Evolutionary conservation across 768 basidiomycete species (phyloP).

Genomic region (Auriscalpium microsporum): DNA sequence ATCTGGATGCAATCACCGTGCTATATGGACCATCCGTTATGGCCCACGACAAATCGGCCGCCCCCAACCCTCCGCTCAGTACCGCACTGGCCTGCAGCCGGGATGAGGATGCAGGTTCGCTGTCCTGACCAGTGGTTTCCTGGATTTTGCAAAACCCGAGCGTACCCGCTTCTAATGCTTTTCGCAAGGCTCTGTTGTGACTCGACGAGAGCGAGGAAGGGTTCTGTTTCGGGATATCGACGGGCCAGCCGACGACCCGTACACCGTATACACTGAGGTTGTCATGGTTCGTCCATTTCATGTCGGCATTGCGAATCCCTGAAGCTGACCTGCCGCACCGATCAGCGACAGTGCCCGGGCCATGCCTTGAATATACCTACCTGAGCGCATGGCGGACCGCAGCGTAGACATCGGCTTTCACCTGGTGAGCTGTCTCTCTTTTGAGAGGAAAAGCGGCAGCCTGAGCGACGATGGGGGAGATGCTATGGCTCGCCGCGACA

Average conservation of each 20-base stretch:
- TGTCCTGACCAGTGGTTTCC: background rate
- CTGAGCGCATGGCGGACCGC: constrained; percentile 9
- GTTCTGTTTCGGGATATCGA: constrained; percentile 47
- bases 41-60: constrained; percentile 12
- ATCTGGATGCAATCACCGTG: no score
- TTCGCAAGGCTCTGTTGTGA: constrained; percentile 48
- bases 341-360: constrained; percentile 3
- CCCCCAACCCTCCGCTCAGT: background rate
- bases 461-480: background rate
- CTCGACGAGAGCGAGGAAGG: constrained; percentile 47
- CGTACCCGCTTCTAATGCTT: constrained; percentile 38
- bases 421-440: constrained; percentile 8
- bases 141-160: constrained; percentile 31
- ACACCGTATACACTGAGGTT: constrained; percentile 50
- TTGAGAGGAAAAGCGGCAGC: no score
- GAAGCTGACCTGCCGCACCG: constrained; percentile 36
- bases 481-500: background rate
- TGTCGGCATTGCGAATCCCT: constrained; percentile 57
- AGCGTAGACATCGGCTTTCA: constrained; percentile 16
- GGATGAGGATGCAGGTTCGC: background rate
- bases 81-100: background rate
- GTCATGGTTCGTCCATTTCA: constrained; percentile 69
- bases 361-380: constrained; percentile 1
- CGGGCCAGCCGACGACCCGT: constrained; percentile 56
- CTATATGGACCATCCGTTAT: constrained; percentile 7